Conservation (phyloP, 352 stramenopile species). For the Globisporangium sylvaticum region DNA sequence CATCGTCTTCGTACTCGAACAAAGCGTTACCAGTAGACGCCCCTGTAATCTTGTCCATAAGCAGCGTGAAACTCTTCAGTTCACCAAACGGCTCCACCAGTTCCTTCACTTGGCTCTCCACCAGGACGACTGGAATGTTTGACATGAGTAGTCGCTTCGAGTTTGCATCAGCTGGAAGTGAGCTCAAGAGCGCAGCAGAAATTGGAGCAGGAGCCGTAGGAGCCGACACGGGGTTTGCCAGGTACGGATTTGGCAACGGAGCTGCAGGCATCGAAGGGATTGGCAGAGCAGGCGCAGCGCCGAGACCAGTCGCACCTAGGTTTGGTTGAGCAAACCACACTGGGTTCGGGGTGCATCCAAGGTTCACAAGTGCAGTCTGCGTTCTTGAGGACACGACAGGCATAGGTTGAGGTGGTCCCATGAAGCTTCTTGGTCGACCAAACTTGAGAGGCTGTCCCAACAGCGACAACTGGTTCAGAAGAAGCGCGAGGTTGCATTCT, state of each 20-base stretch:
- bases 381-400: slow-evolving; percentile 59
- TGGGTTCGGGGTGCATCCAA: slow-evolving; percentile 79
- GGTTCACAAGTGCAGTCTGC: slow-evolving; percentile 75
- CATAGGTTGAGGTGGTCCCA: slow-evolving; percentile 77
- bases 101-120: slow-evolving; percentile 78
- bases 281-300: slow-evolving; percentile 10
- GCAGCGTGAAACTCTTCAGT: slow-evolving; percentile 61
- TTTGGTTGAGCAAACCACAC: slow-evolving; percentile 61
- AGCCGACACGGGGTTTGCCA: not conserved
- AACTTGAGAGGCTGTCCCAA: slow-evolving; percentile 85
- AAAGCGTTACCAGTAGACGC: slow-evolving; percentile 65
- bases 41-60: slow-evolving; percentile 46
- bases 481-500: slow-evolving; percentile 81
- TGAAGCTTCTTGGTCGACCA: slow-evolving; percentile 77
- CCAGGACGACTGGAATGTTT: slow-evolving; percentile 77
- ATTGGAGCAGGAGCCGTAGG: not conserved
- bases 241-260: not conserved
- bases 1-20: slow-evolving; percentile 75
- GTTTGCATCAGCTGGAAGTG: slow-evolving; percentile 8
- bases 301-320: slow-evolving; percentile 11
- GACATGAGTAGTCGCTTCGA: slow-evolving; percentile 70
- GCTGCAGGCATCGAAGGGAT: not conserved
- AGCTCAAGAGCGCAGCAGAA: slow-evolving; percentile 1
- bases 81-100: slow-evolving; percentile 80
- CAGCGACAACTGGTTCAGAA: slow-evolving; percentile 79